A percentile compares a stretch with the other conserved stretches of the same genome.
Conservation (phyloP, 2,329 filamentous ascomycete genomes). For the Epichloe brachyelytri region DNA sequence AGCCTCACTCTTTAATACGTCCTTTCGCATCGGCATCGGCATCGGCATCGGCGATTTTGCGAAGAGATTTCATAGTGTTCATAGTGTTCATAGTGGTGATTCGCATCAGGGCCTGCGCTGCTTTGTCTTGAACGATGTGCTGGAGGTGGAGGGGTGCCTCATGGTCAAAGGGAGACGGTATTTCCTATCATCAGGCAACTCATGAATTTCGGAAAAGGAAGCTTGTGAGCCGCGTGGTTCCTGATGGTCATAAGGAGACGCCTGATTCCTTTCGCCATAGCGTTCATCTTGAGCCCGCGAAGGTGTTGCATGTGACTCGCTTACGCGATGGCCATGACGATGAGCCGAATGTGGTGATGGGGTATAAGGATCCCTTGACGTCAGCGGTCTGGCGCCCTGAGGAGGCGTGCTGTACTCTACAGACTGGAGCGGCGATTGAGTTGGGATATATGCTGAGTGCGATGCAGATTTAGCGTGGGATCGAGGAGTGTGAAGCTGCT, state of each 20-base stretch:
- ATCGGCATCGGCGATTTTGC: conserved; percentile 36
- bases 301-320: conserved; percentile 25
- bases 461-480: conserved; percentile 28
- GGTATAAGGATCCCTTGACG: conserved; percentile 22
- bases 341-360: conserved; percentile 17
- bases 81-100: conserved; percentile 29
- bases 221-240: conserved; percentile 24
- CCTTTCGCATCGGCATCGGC: conserved; percentile 46
- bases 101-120: conserved; percentile 29
- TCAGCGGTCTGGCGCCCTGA: conserved; percentile 6
- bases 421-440: conserved; percentile 39
- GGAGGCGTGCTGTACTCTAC: conserved; percentile 36
- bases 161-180: conserved; percentile 25
- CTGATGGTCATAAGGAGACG: conserved; percentile 24
- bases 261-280: conserved; percentile 18
- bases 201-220: conserved; percentile 20
- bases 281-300: conserved; percentile 23
- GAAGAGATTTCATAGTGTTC: conserved; percentile 31
- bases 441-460: conserved; percentile 30
- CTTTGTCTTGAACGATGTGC: conserved; percentile 37
- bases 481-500: conserved; percentile 34
- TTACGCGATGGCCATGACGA: conserved; percentile 20
- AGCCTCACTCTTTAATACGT: conserved; percentile 43
- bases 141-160: conserved; percentile 43
- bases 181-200: conserved; percentile 21